These are phyloP conservation scores for Yarrowia porcina DNA, from an alignment of 805 yeast genomes.

Conservation along the genomic window DNA sequence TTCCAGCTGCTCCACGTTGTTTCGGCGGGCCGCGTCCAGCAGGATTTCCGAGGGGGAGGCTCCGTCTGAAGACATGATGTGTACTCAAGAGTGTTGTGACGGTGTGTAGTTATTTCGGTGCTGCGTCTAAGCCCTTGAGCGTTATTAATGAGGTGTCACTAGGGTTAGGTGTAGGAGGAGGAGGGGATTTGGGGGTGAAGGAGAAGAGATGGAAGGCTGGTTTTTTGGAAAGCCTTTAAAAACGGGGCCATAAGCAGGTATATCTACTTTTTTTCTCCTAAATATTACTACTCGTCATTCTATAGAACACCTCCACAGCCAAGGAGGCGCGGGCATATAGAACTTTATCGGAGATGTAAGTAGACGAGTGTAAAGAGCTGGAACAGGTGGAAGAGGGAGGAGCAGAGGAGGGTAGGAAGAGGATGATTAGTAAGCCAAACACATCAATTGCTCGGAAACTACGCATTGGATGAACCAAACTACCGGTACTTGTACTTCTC, in stretches of 20 bases:
- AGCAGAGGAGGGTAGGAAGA: no score
- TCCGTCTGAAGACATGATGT: slow-evolving; percentile 47
- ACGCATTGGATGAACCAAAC: no score
- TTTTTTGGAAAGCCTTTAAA: background rate
- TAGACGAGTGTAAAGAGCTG: no score
- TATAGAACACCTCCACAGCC: no score
- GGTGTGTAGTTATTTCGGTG: background rate
- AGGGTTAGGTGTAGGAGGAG: background rate
- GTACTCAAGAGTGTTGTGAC: background rate
- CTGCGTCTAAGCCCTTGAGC: slow-evolving; percentile 1
- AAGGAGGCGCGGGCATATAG: background rate
- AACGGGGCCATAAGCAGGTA: background rate
- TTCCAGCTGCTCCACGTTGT: slow-evolving; percentile 72
- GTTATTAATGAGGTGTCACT: slow-evolving; percentile 18
- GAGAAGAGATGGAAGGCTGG: no score
- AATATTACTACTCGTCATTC: no score
- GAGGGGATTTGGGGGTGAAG: background rate
- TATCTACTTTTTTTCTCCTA: background rate
- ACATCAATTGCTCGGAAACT: no score
- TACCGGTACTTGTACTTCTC: no score
- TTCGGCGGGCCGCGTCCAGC: slow-evolving; percentile 82
- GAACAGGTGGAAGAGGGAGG: no score
- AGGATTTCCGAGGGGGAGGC: slow-evolving; percentile 77
- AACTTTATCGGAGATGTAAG: slow-evolving; percentile 3
- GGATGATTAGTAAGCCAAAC: no score